These are phyloP conservation scores for Saccharomyces uvarum DNA, from an alignment of 1,139 yeast genomes.

Conservation along the genomic window DNA sequence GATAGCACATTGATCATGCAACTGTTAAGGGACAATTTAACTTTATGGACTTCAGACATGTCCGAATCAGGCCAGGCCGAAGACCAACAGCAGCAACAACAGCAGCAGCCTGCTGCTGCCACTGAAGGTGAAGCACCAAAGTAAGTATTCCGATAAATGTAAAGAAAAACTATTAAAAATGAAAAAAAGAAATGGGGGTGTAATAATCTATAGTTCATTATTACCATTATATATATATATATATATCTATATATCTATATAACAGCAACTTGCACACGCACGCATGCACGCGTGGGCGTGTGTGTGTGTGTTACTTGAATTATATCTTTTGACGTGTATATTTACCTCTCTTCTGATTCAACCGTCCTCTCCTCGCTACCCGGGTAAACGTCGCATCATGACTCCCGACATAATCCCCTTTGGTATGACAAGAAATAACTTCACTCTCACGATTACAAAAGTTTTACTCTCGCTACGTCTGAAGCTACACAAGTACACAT, in stretches of 20 bases:
- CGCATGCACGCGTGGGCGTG: not conserved
- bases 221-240: not conserved
- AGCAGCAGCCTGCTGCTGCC: slow-evolving; percentile 32
- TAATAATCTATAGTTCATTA: not conserved
- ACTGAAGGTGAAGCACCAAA: slow-evolving; percentile 34
- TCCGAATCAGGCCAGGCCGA: slow-evolving; percentile 71
- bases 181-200: slow-evolving; percentile 2
- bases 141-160: slow-evolving; percentile 6
- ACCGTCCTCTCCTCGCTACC: not conserved
- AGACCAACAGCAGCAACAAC: slow-evolving; percentile 16
- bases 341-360: not conserved
- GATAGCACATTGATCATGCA: slow-evolving; percentile 98
- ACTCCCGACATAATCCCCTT: not conserved
- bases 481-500: not conserved
- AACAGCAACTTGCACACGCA: not conserved
- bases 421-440: not conserved
- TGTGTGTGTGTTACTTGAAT: not conserved
- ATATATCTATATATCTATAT: not conserved
- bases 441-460: not conserved
- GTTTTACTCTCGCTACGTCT: not conserved
- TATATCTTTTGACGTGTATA: not conserved
- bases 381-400: not conserved
- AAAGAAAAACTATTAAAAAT: not conserved
- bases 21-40: slow-evolving; percentile 93
- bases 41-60: slow-evolving; percentile 96